A percentile compares a stretch with the other conserved stretches of the same genome.
Conservation (phyloP, 129 eudicot species). For the Lactuca saligna region DNA sequence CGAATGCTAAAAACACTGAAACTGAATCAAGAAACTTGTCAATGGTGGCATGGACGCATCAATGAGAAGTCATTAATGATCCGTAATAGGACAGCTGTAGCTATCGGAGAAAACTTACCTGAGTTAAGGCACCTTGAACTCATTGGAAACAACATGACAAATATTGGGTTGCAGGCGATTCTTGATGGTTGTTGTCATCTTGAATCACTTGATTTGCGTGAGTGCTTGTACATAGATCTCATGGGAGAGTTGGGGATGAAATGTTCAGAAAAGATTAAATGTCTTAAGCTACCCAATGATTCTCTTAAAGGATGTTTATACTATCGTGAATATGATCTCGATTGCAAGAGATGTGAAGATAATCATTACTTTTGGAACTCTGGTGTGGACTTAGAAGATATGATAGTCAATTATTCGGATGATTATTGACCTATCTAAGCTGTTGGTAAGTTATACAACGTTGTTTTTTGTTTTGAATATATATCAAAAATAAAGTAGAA, state of each 20-base stretch:
- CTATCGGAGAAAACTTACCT: background rate
- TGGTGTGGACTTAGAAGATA: too few relatives aligned
- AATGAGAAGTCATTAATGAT: too few relatives aligned
- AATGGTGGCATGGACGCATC: too few relatives aligned
- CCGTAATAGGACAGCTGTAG: background rate
- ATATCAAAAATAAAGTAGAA: too few relatives aligned
- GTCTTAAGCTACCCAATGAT: background rate
- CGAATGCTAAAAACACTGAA: slow-evolving; percentile 14
- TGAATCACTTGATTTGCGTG: slow-evolving; percentile 1
- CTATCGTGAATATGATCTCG: too few relatives aligned
- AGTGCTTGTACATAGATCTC: background rate
- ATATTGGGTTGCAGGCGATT: background rate
- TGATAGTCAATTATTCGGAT: background rate
- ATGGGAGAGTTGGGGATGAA: background rate
- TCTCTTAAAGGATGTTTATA: too few relatives aligned
- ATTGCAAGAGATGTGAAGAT: too few relatives aligned
- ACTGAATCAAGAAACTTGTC: background rate
- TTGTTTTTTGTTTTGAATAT: too few relatives aligned
- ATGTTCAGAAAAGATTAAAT: background rate
- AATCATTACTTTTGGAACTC: too few relatives aligned
- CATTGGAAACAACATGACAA: too few relatives aligned
- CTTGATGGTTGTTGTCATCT: background rate
- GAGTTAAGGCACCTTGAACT: background rate
- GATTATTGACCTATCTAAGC: background rate
- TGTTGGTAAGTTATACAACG: background rate